Evolutionary conservation across 2,329 filamentous ascomycete genomes (phyloP).

Genomic region (Diplocarpon rosae): DNA sequence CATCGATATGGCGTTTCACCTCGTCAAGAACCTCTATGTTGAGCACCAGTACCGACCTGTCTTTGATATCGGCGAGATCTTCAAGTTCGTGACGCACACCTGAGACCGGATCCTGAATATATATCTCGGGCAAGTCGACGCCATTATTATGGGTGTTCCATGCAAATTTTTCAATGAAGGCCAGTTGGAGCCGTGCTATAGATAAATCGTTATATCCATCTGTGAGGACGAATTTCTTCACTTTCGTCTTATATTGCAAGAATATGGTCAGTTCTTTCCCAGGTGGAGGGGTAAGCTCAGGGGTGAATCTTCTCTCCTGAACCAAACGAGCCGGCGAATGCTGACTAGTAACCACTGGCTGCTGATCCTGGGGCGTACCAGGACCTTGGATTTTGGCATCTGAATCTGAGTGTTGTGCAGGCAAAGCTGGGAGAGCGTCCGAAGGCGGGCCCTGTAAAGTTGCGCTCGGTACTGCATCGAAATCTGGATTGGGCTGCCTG

Average conservation of each 20-base stretch:
- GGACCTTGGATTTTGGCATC: slow-evolving; percentile 8
- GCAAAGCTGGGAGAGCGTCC: slow-evolving; percentile 32
- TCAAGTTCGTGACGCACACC: slow-evolving; percentile 96
- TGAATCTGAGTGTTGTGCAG: slow-evolving; percentile 5
- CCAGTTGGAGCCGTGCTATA: slow-evolving; percentile 78
- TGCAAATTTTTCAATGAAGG: slow-evolving; percentile 98
- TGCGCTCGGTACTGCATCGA: slow-evolving; percentile 35
- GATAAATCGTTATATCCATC: slow-evolving; percentile 79
- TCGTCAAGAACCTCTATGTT: slow-evolving; percentile 92
- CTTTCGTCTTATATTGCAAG: slow-evolving; percentile 90
- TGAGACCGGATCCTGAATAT: slow-evolving; percentile 91
- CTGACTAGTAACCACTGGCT: neutral
- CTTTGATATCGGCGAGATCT: slow-evolving; percentile 85
- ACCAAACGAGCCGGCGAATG: slow-evolving; percentile 31
- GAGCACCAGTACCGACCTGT: slow-evolving; percentile 85
- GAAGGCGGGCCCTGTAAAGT: slow-evolving; percentile 47
- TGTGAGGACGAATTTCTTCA: slow-evolving; percentile 86
- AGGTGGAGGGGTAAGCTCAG: slow-evolving; percentile 56
- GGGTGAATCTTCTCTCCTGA: slow-evolving; percentile 42
- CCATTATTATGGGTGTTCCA: slow-evolving; percentile 98
- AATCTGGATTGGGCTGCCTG: slow-evolving; percentile 15
- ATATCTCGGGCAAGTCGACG: slow-evolving; percentile 87
- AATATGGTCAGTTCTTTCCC: slow-evolving; percentile 89
- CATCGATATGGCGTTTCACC: slow-evolving; percentile 92
- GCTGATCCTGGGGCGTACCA: slow-evolving; percentile 11